Conservation (phyloP, 2,329 filamentous ascomycete genomes). For the Fusarium zealandicum region DNA sequence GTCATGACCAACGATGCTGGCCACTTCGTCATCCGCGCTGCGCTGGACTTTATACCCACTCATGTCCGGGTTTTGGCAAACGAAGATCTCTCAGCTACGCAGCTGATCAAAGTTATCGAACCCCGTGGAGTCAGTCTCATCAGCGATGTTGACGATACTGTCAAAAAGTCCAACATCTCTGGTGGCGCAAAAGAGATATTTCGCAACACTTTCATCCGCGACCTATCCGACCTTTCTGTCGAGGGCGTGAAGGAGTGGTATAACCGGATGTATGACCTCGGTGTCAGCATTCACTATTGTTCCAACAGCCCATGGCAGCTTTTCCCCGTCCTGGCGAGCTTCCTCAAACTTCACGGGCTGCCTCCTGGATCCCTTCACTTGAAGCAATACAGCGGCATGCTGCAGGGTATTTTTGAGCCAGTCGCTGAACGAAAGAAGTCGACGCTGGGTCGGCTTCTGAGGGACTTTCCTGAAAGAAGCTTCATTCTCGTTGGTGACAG, state of each 20-base stretch:
- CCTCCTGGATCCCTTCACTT: conserved; percentile 91
- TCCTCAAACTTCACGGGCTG: conserved; percentile 80
- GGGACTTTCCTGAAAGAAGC: conserved; percentile 86
- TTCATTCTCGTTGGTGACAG: conserved; percentile 96
- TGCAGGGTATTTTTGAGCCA: conserved; percentile 97
- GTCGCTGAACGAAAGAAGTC: conserved; percentile 94
- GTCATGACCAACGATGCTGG: conserved; percentile 87
- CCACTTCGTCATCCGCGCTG: conserved; percentile 82
- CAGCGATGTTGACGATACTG: conserved; percentile 96
- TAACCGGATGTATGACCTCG: conserved; percentile 74
- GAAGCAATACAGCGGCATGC: conserved; percentile 96
- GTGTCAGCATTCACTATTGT: conserved; percentile 92
- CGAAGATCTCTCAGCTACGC: conserved; percentile 81
- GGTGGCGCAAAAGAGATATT: conserved; percentile 92
- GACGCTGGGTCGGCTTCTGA: conserved; percentile 82
- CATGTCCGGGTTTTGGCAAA: conserved; percentile 87
- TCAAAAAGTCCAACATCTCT: conserved; percentile 93
- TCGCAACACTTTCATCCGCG: conserved; percentile 91
- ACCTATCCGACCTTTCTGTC: conserved; percentile 80
- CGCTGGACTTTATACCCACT: conserved; percentile 88
- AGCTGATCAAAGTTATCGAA: conserved; percentile 79
- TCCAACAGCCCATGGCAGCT: conserved; percentile 99
- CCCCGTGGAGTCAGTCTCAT: conserved; percentile 87
- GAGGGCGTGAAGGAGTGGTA: conserved; percentile 95
- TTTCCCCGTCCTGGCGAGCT: conserved; percentile 86